Conservation (phyloP, 2,329 filamentous ascomycete species). For the Scytalidium sp. region DNA sequence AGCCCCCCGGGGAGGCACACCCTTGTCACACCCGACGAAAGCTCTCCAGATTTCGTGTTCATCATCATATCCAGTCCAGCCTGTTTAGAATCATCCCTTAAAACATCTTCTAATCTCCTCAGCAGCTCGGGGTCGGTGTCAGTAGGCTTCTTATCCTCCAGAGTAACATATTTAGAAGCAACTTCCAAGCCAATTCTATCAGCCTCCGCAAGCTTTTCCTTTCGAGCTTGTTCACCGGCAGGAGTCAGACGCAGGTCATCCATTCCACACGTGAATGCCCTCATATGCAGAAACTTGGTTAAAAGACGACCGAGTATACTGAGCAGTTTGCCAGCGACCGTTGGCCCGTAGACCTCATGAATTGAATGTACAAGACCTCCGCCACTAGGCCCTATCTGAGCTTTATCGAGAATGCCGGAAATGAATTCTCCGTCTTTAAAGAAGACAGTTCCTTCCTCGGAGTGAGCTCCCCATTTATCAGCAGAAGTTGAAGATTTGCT, state of each 20-base stretch:
- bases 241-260: conserved; percentile 87
- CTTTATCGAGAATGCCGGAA: conserved; percentile 91
- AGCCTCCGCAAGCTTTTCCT: conserved; percentile 65
- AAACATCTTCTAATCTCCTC: conserved; percentile 79
- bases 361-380: conserved; percentile 89
- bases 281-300: conserved; percentile 87
- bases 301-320: conserved; percentile 86
- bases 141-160: conserved; percentile 62
- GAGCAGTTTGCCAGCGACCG: conserved; percentile 79
- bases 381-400: conserved; percentile 82
- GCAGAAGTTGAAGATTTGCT: conserved; percentile 75
- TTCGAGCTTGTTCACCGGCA: conserved; percentile 70
- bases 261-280: conserved; percentile 95
- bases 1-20: conserved; percentile 79
- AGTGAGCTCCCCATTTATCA: conserved; percentile 74
- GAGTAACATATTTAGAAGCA: conserved; percentile 83
- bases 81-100: conserved; percentile 89
- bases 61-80: conserved; percentile 85
- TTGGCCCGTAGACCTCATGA: conserved; percentile 90
- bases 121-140: conserved; percentile 69
- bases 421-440: conserved; percentile 86
- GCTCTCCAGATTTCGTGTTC: conserved; percentile 64
- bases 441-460: conserved; percentile 77
- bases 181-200: conserved; percentile 71
- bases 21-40: conserved; percentile 77